Evolutionary conservation across 306 rosid genomes (phyloP).

Genomic region (Cicer yamashitae): DNA sequence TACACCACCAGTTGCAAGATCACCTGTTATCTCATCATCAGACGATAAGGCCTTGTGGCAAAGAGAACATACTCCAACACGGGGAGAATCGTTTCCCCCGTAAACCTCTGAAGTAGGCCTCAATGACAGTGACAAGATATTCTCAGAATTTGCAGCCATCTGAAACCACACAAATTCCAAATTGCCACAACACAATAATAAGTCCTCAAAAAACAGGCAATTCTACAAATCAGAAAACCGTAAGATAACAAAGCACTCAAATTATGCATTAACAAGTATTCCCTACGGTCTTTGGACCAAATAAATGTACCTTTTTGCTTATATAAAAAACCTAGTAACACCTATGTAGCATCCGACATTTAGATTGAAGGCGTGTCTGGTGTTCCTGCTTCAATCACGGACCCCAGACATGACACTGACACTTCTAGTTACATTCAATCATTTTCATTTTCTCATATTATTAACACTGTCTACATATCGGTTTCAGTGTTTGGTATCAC

Average conservation of each 20-base stretch:
- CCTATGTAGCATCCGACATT: background rate
- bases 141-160: conserved; percentile 60
- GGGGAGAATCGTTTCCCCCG: conserved; percentile 45
- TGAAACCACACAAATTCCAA: conserved; percentile 52
- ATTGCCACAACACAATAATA: conserved; percentile 31
- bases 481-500: background rate
- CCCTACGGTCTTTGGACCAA: too few species aligned
- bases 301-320: too few species aligned
- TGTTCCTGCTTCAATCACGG: background rate
- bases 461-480: too few species aligned
- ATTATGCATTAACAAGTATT: background rate
- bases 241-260: conserved; percentile 6
- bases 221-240: background rate
- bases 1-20: conserved; percentile 51
- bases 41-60: conserved; percentile 63
- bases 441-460: background rate
- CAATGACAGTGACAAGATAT: conserved; percentile 47
- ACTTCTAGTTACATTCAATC: background rate
- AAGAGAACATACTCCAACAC: conserved; percentile 59
- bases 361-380: background rate
- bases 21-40: conserved; percentile 57
- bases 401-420: background rate
- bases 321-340: background rate
- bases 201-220: conserved; percentile 17
- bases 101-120: conserved; percentile 41